Evolutionary conservation across 1,284 basidiomycete genomes (phyloP).

Genomic region (Ganoderma lingzhi): DNA sequence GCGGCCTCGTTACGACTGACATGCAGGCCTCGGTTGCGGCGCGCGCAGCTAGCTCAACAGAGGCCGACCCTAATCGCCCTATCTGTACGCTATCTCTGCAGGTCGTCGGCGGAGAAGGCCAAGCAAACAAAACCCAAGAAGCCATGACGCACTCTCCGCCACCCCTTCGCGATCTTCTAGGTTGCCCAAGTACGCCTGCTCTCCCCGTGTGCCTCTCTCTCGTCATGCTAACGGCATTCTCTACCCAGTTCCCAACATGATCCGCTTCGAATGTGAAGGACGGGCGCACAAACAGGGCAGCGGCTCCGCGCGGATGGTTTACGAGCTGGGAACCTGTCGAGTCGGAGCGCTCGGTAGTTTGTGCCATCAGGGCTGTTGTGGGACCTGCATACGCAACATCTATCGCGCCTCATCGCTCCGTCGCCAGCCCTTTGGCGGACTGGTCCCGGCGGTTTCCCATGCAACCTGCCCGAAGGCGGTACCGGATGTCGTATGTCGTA

Average conservation of each 20-base stretch:
- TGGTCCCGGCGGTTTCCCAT: conserved; percentile 8
- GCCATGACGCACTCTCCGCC: conserved; percentile 22
- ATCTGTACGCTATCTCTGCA: conserved; percentile 13
- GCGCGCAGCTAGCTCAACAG: conserved; percentile 4
- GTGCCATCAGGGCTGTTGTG: neutral
- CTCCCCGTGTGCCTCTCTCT: neutral
- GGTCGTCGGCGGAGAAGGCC: conserved; percentile 31
- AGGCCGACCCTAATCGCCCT: neutral
- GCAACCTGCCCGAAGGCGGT: conserved; percentile 9
- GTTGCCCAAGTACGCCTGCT: conserved; percentile 21
- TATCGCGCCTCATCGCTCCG: conserved; percentile 5
- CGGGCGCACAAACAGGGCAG: conserved; percentile 2
- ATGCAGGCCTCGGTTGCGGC: conserved; percentile 2
- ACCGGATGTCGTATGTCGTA: conserved; percentile 4
- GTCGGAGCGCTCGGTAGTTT: conserved; percentile 2
- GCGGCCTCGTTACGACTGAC: conserved; percentile 7
- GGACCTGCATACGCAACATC: conserved; percentile 5
- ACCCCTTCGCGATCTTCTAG: neutral
- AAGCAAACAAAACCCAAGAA: conserved; percentile 32
- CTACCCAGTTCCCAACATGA: conserved; percentile 1
- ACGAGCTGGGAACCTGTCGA: conserved; percentile 2
- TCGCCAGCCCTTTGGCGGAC: conserved; percentile 1
- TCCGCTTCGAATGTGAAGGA: conserved; percentile 8
- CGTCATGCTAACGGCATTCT: conserved; percentile 7
- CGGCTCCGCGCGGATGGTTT: conserved; percentile 8